phyloP scores from a whole-genome alignment of 768 basidiomycete species.

The Mycena olivaceomarginata region DNA sequence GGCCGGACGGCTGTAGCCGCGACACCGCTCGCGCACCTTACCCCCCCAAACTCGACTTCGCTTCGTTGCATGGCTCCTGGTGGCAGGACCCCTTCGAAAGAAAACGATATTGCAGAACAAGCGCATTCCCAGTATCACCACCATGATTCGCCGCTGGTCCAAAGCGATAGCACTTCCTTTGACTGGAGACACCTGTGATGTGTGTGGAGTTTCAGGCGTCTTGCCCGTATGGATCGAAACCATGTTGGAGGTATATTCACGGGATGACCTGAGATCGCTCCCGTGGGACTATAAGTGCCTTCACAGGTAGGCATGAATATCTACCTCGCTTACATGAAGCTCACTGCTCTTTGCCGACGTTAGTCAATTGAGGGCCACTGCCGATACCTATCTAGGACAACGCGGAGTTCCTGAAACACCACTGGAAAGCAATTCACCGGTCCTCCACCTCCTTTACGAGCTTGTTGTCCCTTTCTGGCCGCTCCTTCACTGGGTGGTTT shows the following conservation, averaged over 20 bases:
- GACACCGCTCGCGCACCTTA: neutral
- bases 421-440: too few relatives aligned
- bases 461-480: too few relatives aligned
- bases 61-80: conserved; percentile 22
- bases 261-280: conserved; percentile 9
- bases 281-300: neutral
- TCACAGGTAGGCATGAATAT: neutral
- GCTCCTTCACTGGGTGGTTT: too few relatives aligned
- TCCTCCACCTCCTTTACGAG: too few relatives aligned
- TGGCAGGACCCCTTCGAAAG: neutral
- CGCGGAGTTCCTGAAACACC: too few relatives aligned
- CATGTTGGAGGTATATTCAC: conserved; percentile 13
- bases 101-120: neutral
- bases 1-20: neutral
- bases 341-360: too few relatives aligned
- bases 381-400: too few relatives aligned
- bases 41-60: conserved; percentile 5
- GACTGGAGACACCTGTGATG: neutral
- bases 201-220: neutral
- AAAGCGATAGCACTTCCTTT: neutral
- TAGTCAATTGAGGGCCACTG: too few relatives aligned
- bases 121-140: too few relatives aligned
- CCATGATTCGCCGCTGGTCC: neutral
- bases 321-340: neutral
- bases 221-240: conserved; percentile 19